A percentile compares a stretch with the other conserved stretches of the same genome.
Evolutionary conservation across 179 eudicot species (phyloP).

Genomic region (Sideroxylon spinosum): DNA sequence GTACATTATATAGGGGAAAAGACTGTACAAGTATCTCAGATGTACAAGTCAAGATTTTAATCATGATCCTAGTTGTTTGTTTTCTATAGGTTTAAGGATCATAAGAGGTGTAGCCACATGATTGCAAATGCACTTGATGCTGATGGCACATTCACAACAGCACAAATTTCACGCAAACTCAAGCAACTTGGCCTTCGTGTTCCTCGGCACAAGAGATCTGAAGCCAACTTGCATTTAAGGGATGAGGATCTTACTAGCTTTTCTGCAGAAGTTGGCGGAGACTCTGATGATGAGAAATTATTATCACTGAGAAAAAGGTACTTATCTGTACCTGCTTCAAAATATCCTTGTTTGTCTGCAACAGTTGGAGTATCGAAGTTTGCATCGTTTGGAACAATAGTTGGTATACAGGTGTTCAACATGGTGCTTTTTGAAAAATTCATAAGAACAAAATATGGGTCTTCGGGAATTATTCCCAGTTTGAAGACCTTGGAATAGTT

Average conservation of each 20-base stretch:
- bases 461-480: background rate
- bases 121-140: slow-evolving; percentile 78
- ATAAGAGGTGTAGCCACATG: slow-evolving; percentile 83
- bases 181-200: slow-evolving; percentile 76
- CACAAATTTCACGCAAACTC: slow-evolving; percentile 83
- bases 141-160: slow-evolving; percentile 62
- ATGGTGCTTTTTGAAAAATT: background rate
- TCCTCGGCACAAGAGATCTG: slow-evolving; percentile 36
- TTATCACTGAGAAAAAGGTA: slow-evolving; percentile 62
- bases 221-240: slow-evolving; percentile 30
- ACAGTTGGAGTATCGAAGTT: background rate
- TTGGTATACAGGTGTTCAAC: background rate
- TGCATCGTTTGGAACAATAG: background rate
- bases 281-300: slow-evolving; percentile 58
- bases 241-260: slow-evolving; percentile 36
- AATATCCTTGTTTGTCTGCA: slow-evolving; percentile 3
- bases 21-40: background rate
- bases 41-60: background rate
- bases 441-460: background rate
- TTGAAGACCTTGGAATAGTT: background rate
- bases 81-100: slow-evolving; percentile 75
- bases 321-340: background rate
- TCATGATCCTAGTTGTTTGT: slow-evolving; percentile 13
- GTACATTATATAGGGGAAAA: background rate
- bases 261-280: slow-evolving; percentile 39